These are phyloP conservation scores for Cordyceps javanica DNA, from an alignment of 2,329 filamentous ascomycete genomes.

Conservation along the genomic window DNA sequence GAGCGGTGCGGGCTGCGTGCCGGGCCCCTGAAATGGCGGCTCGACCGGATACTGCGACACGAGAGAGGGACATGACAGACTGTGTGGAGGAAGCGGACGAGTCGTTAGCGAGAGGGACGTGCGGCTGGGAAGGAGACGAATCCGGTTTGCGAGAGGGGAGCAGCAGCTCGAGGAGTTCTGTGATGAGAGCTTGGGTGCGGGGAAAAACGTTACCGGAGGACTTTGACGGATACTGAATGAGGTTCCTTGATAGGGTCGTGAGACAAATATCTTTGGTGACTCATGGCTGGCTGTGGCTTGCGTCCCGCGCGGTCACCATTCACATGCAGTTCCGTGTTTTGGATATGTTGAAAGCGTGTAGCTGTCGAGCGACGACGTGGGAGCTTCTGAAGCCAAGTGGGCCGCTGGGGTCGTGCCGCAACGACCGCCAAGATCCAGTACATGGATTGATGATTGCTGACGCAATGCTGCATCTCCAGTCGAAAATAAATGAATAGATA, in stretches of 20 bases:
- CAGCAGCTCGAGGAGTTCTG: neutral
- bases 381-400: neutral
- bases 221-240: constrained; percentile 73
- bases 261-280: constrained; percentile 52
- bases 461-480: too few species aligned
- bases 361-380: neutral
- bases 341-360: neutral
- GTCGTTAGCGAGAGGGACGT: neutral
- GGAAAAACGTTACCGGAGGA: constrained; percentile 50
- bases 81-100: constrained; percentile 28
- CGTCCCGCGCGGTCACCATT: neutral
- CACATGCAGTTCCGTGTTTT: neutral
- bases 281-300: constrained; percentile 33
- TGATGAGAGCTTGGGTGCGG: neutral
- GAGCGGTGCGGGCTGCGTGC: constrained; percentile 29
- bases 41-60: constrained; percentile 63
- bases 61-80: constrained; percentile 75
- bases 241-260: constrained; percentile 63
- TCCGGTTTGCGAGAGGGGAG: neutral
- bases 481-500: too few species aligned
- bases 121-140: neutral
- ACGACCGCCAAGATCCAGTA: too few species aligned
- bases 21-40: constrained; percentile 38
- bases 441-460: too few species aligned
- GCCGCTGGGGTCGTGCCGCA: neutral